phyloP scores from a whole-genome alignment of 257 asterid genomes.

The Anisodus tanguticus region DNA sequence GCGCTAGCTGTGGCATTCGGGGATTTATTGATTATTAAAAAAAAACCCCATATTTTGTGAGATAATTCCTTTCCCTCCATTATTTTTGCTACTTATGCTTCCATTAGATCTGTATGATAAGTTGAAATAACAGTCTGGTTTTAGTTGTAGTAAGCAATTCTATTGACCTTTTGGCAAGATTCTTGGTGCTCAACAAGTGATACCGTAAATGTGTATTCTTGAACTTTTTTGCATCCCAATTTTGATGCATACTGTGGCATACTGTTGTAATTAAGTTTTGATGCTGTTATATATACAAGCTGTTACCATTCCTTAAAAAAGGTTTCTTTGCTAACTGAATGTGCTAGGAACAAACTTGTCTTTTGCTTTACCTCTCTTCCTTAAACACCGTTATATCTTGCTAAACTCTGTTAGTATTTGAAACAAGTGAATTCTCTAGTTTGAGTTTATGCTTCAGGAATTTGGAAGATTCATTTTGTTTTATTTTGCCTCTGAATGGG shows the following conservation, averaged over 20 bases:
- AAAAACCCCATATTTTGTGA: neutral
- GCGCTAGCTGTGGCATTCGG: neutral
- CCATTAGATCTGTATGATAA: constrained; percentile 12
- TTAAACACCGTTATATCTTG: neutral
- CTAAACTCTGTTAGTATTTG: neutral
- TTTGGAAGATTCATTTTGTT: constrained; percentile 14
- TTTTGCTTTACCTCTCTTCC: neutral
- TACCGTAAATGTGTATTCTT: neutral
- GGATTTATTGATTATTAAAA: neutral
- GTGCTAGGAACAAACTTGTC: neutral
- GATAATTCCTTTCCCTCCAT: neutral
- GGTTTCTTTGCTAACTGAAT: neutral
- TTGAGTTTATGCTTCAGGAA: neutral
- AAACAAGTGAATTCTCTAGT: neutral
- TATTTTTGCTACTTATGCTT: neutral
- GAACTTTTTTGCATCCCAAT: neutral
- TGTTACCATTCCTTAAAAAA: neutral
- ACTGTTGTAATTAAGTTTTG: neutral
- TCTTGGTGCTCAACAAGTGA: constrained; percentile 7
- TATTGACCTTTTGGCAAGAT: constrained; percentile 24
- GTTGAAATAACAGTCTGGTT: neutral
- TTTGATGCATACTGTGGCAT: neutral
- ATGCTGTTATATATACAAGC: neutral
- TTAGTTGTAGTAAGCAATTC: constrained; percentile 10
- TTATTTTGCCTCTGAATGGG: neutral